A percentile compares a stretch with the other conserved stretches of the same genome.
Evolutionary conservation across 1,284 basidiomycete genomes (phyloP).

Genomic region (Earliella scabrosa): DNA sequence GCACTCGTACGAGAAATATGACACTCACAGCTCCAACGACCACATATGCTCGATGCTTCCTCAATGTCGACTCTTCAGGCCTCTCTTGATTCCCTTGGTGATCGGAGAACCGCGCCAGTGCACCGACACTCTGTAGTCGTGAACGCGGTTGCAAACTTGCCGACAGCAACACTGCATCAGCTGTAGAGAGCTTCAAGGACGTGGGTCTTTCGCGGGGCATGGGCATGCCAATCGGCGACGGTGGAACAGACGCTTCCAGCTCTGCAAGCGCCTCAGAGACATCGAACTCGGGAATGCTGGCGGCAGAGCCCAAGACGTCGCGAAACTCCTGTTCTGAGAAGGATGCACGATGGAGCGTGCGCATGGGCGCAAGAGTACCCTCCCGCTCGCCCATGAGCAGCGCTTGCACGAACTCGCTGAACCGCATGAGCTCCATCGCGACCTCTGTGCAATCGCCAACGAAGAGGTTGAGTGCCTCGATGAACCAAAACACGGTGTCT

Average conservation of each 20-base stretch:
- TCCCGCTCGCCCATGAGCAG: conserved; percentile 13
- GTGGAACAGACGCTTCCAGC: conserved; percentile 12
- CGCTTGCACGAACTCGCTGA: conserved; percentile 18
- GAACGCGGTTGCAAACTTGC: conserved; percentile 13
- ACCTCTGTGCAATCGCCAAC: conserved; percentile 21
- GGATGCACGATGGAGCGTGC: conserved; percentile 15
- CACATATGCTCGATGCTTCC: conserved; percentile 20
- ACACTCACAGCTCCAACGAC: conserved; percentile 15
- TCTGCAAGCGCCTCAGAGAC: conserved; percentile 13
- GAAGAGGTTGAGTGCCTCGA: conserved; percentile 22
- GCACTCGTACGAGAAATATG: too few species aligned
- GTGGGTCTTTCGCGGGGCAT: conserved; percentile 17
- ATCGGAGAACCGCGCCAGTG: conserved; percentile 17
- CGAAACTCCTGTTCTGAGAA: conserved; percentile 22
- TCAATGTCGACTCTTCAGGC: not conserved
- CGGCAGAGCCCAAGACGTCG: conserved; percentile 16
- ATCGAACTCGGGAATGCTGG: conserved; percentile 13
- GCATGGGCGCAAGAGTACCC: not conserved
- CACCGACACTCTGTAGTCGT: conserved; percentile 20
- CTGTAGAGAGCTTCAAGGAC: conserved; percentile 20
- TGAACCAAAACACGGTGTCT: conserved; percentile 20
- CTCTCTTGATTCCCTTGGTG: not conserved
- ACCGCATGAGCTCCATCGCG: conserved; percentile 16
- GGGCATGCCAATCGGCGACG: not conserved
- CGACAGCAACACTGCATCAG: conserved; percentile 19